A percentile compares a stretch with the other conserved stretches of the same genome.
These are phyloP conservation scores for Capsicum chinense DNA, from an alignment of 257 asterid genomes.

Conservation along the genomic window DNA sequence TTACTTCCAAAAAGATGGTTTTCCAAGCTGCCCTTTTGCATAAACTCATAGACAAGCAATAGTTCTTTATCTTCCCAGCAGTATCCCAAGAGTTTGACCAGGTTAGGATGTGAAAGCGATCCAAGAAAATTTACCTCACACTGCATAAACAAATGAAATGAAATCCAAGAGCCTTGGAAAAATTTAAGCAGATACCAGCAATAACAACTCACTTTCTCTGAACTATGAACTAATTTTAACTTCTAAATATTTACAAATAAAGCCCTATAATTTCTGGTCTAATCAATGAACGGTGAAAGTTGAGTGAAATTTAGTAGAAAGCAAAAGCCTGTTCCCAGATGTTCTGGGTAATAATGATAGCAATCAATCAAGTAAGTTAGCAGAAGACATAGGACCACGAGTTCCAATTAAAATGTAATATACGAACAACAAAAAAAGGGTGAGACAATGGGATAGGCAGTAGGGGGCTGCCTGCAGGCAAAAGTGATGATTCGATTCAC, in stretches of 20 bases:
- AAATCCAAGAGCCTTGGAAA: background rate
- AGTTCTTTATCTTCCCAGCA: conserved; percentile 81
- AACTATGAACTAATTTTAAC: background rate
- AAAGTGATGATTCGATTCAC: background rate
- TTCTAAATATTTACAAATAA: background rate
- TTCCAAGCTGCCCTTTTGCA: conserved; percentile 97
- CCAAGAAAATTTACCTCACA: conserved; percentile 89
- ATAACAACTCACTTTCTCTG: background rate
- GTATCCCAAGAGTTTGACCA: conserved; percentile 83
- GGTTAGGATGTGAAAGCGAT: conserved; percentile 77
- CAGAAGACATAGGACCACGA: background rate
- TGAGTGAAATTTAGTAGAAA: background rate
- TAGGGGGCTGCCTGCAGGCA: background rate
- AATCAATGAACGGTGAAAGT: background rate
- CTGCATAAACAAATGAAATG: conserved; percentile 45
- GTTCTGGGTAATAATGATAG: background rate
- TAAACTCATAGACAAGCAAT: conserved; percentile 82
- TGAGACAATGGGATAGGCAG: background rate
- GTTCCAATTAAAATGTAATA: background rate
- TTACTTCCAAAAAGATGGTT: conserved; percentile 94
- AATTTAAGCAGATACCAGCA: background rate
- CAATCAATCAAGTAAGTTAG: conserved; percentile 11
- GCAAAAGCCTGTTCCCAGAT: background rate
- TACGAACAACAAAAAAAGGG: background rate
- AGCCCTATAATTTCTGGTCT: conserved; percentile 9